These are phyloP conservation scores for Aspergillus sergii DNA, from an alignment of 2,329 filamentous ascomycete genomes.

Conservation along the genomic window DNA sequence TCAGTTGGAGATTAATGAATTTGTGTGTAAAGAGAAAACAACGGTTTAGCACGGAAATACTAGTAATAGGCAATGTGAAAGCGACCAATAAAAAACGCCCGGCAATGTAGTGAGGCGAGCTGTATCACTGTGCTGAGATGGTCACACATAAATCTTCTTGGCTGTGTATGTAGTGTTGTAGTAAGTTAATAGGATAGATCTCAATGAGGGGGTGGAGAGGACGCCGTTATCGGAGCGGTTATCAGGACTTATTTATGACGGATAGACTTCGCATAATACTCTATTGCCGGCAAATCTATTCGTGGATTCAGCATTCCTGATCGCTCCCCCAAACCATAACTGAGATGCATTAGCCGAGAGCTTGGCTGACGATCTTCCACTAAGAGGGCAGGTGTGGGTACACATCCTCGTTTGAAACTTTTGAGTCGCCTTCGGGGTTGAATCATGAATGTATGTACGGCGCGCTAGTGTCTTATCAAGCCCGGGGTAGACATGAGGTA, in stretches of 20 bases:
- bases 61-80: neutral
- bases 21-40: neutral
- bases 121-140: neutral
- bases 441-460: too few relatives aligned
- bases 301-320: neutral
- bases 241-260: neutral
- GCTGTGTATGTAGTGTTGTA: neutral
- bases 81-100: neutral
- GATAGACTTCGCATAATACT: neutral
- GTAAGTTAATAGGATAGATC: neutral
- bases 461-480: slow-evolving; percentile 1
- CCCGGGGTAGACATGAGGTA: neutral
- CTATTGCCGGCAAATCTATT: neutral
- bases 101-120: neutral
- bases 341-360: slow-evolving; percentile 9
- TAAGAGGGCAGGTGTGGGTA: neutral
- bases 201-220: neutral
- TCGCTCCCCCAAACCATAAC: neutral
- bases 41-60: neutral
- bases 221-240: neutral
- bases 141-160: neutral
- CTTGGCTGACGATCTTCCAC: slow-evolving; percentile 3
- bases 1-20: neutral
- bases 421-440: too few relatives aligned
- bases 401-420: neutral